Base-by-base conservation (phyloP, 2,329 filamentous ascomycete species). In the Phialocephala subalpina region DNA sequence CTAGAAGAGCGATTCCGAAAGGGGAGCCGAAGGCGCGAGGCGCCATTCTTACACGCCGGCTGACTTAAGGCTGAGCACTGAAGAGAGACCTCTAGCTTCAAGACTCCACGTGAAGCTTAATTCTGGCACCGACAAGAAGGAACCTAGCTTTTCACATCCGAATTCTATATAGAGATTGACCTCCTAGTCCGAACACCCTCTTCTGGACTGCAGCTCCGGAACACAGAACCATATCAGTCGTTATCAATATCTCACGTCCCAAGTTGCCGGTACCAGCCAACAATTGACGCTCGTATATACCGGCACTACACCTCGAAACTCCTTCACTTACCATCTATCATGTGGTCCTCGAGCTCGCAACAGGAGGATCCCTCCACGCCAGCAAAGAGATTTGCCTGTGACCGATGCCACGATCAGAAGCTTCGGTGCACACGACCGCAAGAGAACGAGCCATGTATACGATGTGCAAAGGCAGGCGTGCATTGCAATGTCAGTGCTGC, bases 331-430 rank as follows among this genome's bases (percentile, higher is more conserved):
- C 11, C 29, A 33, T 35, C 22, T 52, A 58, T 27, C 33, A 65
- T 65, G 63, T 65, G 58, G 57, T 49, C 58, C 14, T 57, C 63
- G 36, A 58, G 56, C 27, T 29, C 57, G 1, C 57, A 56, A 53
- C 57, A 59, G n/a, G 63, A 65, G 29, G 63, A 65, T 38, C 20
- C 58, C 22, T 57, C 63, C 36, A 38, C 29, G 11, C 63, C 52
- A 25, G 58, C 60, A 14, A 65, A 65, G 58, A 61, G 63, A 53
- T 62, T 62, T 16, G 63, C 63, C 45, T 65, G 63, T 58, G 63
- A 65, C 58, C 52, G 63, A 53, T 65, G 63, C 20, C 63, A 65
- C 22, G 63, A 65, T 56, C 63, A 65, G 40, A 65, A 65, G 47
- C 63, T 65, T 27, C 47, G 63, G 42, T 65, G 63, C 40, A 65